These are phyloP conservation scores for Lachancea fermentati DNA, from an alignment of 805 yeast genomes.

Conservation along the genomic window DNA sequence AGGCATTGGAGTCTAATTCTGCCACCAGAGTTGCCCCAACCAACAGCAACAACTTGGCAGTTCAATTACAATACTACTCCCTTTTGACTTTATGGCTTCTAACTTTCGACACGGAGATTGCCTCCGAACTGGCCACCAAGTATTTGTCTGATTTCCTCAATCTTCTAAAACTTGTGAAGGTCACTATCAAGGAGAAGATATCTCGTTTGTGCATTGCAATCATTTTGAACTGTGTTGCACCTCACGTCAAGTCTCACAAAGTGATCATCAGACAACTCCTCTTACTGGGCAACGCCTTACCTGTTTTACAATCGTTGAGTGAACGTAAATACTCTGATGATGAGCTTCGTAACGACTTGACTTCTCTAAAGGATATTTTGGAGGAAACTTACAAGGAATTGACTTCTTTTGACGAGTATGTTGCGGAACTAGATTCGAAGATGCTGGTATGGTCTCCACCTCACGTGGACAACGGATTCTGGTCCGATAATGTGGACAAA, in stretches of 20 bases:
- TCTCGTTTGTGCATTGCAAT: slow-evolving; percentile 78
- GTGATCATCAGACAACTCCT: slow-evolving; percentile 59
- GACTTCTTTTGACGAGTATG: slow-evolving; percentile 90
- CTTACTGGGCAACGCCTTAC: slow-evolving; percentile 69
- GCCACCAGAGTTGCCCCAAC: slow-evolving; percentile 30
- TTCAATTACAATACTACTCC: slow-evolving; percentile 80
- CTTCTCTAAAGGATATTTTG: slow-evolving; percentile 50
- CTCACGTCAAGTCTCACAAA: slow-evolving; percentile 34
- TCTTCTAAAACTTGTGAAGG: slow-evolving; percentile 53
- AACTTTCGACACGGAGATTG: slow-evolving; percentile 57
- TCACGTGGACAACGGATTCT: slow-evolving; percentile 80
- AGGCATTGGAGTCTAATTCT: slow-evolving; percentile 29
- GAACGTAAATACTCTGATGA: slow-evolving; percentile 94
- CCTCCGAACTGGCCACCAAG: slow-evolving; percentile 49
- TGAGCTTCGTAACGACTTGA: slow-evolving; percentile 74
- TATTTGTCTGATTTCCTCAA: slow-evolving; percentile 42
- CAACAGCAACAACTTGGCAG: slow-evolving; percentile 40
- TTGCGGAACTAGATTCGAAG: slow-evolving; percentile 75
- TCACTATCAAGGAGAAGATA: slow-evolving; percentile 87
- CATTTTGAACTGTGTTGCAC: slow-evolving; percentile 52
- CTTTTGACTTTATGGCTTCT: slow-evolving; percentile 79
- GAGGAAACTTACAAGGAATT: slow-evolving; percentile 69
- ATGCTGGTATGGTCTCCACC: slow-evolving; percentile 86
- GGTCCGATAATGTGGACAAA: slow-evolving; percentile 73
- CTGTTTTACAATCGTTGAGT: slow-evolving; percentile 59